Percentiles rank a stretch among this genome's conserved stretches.
phyloP scores from a whole-genome alignment of 1,284 basidiomycete species.

The Melampsora larici-populina region DNA sequence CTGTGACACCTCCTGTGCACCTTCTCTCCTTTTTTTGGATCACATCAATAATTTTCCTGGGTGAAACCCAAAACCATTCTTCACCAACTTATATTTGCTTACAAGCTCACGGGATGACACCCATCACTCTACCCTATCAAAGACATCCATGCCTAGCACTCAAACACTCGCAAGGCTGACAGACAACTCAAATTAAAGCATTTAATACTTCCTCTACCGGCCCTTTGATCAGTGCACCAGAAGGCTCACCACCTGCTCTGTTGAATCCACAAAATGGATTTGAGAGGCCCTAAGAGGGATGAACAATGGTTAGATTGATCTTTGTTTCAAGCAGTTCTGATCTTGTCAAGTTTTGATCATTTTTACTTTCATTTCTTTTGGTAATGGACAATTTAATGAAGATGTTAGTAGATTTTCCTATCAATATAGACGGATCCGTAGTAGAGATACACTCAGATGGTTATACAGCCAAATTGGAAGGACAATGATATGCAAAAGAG shows the following conservation, averaged over 20 bases:
- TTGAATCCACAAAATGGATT: constrained; percentile 89
- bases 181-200: neutral
- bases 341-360: constrained; percentile 49
- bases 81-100: no score
- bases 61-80: no score
- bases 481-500: constrained; percentile 85
- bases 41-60: no score
- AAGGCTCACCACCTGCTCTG: constrained; percentile 55
- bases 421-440: constrained; percentile 52
- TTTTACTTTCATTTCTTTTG: neutral
- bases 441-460: constrained; percentile 53
- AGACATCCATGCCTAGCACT: neutral
- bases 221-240: neutral
- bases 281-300: constrained; percentile 81
- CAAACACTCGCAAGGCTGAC: neutral
- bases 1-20: no score
- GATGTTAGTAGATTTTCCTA: constrained; percentile 55
- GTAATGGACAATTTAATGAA: constrained; percentile 53
- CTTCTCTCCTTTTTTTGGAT: no score
- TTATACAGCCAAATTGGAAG: constrained; percentile 89
- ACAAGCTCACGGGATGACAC: no score
- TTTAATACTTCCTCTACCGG: neutral
- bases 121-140: neutral
- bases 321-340: constrained; percentile 63
- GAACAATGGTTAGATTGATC: no score